Evolutionary conservation across 345 rosid genomes (phyloP).

Genomic region (Euphorbia pulcherrima): DNA sequence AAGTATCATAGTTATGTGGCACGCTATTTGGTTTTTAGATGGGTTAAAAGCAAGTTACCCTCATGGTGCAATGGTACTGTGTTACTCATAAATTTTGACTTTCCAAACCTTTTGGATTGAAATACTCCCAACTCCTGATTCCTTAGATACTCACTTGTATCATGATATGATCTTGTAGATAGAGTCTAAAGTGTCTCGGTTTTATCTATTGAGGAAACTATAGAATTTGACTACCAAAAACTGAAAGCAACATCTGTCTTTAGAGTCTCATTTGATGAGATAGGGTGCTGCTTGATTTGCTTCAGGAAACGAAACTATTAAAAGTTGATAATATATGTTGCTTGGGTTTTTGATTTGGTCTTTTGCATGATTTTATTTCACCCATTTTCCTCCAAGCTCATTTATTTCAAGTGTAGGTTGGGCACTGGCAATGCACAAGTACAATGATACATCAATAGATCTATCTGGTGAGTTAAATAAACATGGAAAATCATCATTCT

Average conservation of each 20-base stretch:
- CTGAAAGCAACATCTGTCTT: background rate
- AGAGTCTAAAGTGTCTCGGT: background rate
- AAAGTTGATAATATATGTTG: background rate
- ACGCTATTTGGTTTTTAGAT: background rate
- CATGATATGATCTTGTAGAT: background rate
- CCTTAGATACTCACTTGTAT: background rate
- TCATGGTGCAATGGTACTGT: background rate
- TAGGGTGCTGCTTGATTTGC: background rate
- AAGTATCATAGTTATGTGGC: too few relatives aligned
- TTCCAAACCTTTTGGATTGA: conserved; percentile 1
- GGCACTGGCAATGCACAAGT: conserved; percentile 47
- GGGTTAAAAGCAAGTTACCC: background rate
- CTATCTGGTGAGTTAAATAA: conserved; percentile 62
- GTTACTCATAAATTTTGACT: background rate
- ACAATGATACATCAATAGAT: conserved; percentile 53
- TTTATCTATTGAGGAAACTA: background rate
- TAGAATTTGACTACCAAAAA: background rate
- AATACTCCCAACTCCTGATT: background rate
- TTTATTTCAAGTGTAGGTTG: conserved; percentile 61
- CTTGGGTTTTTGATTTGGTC: conserved; percentile 5
- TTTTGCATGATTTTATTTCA: conserved; percentile 8
- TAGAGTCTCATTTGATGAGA: background rate
- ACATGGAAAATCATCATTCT: background rate
- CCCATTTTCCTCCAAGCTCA: conserved; percentile 7
- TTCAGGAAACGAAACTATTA: conserved; percentile 6